Conservation (phyloP, 2,329 filamentous ascomycete species). For the Clarireedia homoeocarpa region DNA sequence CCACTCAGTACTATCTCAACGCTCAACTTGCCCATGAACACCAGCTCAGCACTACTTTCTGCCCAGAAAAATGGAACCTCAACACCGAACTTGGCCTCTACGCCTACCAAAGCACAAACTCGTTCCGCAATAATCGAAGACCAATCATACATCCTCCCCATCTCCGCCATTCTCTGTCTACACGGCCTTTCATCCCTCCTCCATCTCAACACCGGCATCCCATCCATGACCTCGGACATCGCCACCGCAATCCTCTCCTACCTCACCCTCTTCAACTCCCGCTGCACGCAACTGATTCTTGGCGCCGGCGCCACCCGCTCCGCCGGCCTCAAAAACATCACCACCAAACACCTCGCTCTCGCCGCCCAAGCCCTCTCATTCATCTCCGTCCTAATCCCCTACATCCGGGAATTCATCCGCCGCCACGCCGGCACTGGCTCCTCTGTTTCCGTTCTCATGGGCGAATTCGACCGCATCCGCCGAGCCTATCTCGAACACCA, state of each 20-base stretch:
- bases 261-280: constrained; percentile 88
- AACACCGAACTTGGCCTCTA: constrained; percentile 14
- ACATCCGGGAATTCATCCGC: constrained; percentile 84
- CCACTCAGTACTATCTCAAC: constrained; percentile 16
- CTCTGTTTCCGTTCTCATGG: constrained; percentile 46
- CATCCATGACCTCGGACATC: constrained; percentile 81
- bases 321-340: constrained; percentile 91
- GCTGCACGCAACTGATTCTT: constrained; percentile 91
- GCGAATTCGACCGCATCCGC: constrained; percentile 28
- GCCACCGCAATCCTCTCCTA: constrained; percentile 74
- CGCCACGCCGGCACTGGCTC: constrained; percentile 53
- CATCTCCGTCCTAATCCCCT: constrained; percentile 77
- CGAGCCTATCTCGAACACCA: constrained; percentile 54
- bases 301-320: constrained; percentile 85
- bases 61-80: constrained; percentile 33
- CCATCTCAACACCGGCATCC: constrained; percentile 74
- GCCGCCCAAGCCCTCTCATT: constrained; percentile 86
- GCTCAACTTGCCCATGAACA: constrained; percentile 2
- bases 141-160: constrained; percentile 77
- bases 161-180: constrained; percentile 75
- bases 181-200: constrained; percentile 76
- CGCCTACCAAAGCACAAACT: constrained; percentile 49
- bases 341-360: constrained; percentile 86
- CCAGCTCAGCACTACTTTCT: constrained; percentile 4
- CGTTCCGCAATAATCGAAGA: constrained; percentile 73